These are phyloP conservation scores for Bathelium albidoporum DNA, from an alignment of 495 filamentous ascomycete genomes.

Conservation along the genomic window DNA sequence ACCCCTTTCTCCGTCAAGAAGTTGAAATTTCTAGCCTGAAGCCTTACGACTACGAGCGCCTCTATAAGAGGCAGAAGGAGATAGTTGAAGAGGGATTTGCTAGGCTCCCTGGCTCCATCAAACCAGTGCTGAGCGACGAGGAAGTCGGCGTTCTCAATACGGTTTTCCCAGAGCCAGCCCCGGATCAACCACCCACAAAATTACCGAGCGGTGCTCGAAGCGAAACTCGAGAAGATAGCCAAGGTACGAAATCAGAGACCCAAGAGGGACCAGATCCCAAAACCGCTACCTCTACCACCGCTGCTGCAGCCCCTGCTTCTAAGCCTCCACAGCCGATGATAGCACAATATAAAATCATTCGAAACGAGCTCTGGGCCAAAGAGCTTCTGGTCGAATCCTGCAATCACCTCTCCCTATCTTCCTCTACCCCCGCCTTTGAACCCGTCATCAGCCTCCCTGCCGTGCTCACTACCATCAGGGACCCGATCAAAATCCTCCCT, in stretches of 20 bases:
- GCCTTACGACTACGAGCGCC: neutral
- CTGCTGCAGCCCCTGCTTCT: neutral
- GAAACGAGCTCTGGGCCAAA: neutral
- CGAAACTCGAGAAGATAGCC: neutral
- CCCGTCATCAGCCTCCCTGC: neutral
- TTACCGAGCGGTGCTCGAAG: neutral
- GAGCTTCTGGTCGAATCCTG: no score
- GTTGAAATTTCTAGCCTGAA: neutral
- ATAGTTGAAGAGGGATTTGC: neutral
- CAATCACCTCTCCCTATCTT: no score
- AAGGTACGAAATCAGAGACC: neutral
- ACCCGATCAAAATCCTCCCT: neutral
- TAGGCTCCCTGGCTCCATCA: neutral
- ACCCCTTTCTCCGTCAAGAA: neutral
- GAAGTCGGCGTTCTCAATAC: neutral
- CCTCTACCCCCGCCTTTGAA: no score
- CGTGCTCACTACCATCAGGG: neutral
- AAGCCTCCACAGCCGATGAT: neutral
- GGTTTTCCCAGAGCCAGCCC: neutral
- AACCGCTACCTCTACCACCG: neutral
- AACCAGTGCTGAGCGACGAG: neutral
- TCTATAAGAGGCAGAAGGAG: neutral
- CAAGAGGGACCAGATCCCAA: neutral
- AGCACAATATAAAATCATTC: neutral
- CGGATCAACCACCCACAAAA: neutral